Evolutionary conservation across 306 rosid genomes (phyloP), one percentile per base, ranked within the genome.

Genomic region (Begonia masoniana): DNA sequence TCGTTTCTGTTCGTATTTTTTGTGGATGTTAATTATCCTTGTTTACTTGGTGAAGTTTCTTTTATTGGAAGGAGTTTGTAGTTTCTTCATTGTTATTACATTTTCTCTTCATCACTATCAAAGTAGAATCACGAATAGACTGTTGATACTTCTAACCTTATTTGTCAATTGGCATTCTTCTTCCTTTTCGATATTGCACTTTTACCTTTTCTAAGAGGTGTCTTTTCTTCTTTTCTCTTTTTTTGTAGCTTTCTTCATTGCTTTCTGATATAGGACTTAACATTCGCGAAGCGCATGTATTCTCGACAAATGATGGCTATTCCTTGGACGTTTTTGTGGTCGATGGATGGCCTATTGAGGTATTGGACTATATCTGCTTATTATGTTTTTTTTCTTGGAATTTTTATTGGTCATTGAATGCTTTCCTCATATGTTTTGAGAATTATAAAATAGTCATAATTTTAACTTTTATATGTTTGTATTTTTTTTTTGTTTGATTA

Each of bases 311-410:
- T 13, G 85, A 78, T 58, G 78, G 76, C 63, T 78, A 71, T 68
- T 78, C 85, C 59, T 68, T 72, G 43, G 76, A 66, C 52, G 71
- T 74, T 42, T 78, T 76, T 68, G 76, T 81, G 75, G 88, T 81
- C 62, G 88, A 81, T 53, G 88, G 88, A 60, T 82, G 89, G 89
- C 74, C 62, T 24, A 36, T 35, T 49, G 78, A 82, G 91, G 91
- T 82, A 76, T 59, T 41, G 16, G 23, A 15, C 19, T 50, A 11
- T 57, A 26, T 49, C 16, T 56, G 39, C 65, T 61, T 43, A 10
- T 12, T 31, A 3, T 50, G 49, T 36, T 61, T 42, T 4, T 4
- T 43, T 52, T 68, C 49, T 41, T 39, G 31, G 54, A 36, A 9
- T 19, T 53, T 60, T 21, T 60, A 15, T 26, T 13, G 16, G 52